These are phyloP conservation scores for Avena atlantica DNA, from an alignment of 176 grass and related monocot genomes.

Conservation along the genomic window DNA sequence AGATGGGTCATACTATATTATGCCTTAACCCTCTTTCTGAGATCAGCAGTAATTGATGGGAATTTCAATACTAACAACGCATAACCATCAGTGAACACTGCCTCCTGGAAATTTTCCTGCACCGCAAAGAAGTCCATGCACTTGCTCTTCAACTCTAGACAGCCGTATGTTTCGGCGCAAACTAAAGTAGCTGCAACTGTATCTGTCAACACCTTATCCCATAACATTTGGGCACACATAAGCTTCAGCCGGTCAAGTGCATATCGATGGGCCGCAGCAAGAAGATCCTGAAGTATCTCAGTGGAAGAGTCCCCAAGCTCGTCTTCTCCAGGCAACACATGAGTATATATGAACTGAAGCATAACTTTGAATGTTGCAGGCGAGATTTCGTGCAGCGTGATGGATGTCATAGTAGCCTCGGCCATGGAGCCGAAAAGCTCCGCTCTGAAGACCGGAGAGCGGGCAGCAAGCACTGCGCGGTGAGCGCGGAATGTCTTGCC, in stretches of 20 bases:
- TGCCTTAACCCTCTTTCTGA: background rate
- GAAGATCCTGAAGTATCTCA: background rate
- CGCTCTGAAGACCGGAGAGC: constrained; percentile 38
- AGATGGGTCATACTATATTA: background rate
- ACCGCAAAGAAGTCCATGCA: constrained; percentile 56
- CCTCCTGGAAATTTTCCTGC: constrained; percentile 45
- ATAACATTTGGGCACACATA: constrained; percentile 50
- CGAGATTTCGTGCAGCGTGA: constrained; percentile 34
- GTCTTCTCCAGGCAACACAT: constrained; percentile 22
- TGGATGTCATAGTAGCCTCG: background rate
- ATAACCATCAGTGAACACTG: constrained; percentile 26
- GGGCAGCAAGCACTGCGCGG: constrained; percentile 35
- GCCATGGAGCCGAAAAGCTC: constrained; percentile 45
- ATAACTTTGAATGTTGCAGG: constrained; percentile 41
- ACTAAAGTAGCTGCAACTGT: constrained; percentile 37
- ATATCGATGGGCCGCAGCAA: constrained; percentile 65
- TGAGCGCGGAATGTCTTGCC: background rate
- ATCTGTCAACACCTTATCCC: constrained; percentile 31
- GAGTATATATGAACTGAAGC: constrained; percentile 58
- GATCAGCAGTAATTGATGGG: background rate
- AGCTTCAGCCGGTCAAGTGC: constrained; percentile 58
- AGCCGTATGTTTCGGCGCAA: constrained; percentile 54
- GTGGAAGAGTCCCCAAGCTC: background rate
- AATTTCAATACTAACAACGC: background rate
- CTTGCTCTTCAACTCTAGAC: constrained; percentile 51